Percentiles rank a stretch among this genome's conserved stretches.
These are phyloP conservation scores for Psilocybe cyanescens DNA, from an alignment of 768 basidiomycete species.

Conservation along the genomic window DNA sequence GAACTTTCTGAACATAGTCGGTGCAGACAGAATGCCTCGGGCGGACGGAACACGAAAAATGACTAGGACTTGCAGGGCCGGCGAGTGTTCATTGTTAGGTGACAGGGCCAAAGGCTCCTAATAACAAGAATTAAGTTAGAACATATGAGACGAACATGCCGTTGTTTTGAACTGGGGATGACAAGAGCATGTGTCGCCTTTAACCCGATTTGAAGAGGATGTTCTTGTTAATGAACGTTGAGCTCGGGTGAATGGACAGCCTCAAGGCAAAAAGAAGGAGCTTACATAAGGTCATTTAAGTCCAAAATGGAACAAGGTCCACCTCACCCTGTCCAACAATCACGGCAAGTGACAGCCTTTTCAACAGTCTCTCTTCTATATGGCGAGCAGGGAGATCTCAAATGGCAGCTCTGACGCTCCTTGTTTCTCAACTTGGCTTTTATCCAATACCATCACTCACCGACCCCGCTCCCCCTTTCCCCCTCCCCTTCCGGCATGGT, in stretches of 20 bases:
- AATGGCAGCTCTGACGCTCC: constrained; percentile 5
- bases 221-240: not conserved
- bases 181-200: constrained; percentile 15
- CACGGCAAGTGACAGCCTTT: constrained; percentile 30
- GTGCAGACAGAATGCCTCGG: not conserved
- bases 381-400: constrained; percentile 9
- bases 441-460: constrained; percentile 10
- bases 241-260: constrained; percentile 13
- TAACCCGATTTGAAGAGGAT: constrained; percentile 11
- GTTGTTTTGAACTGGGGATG: constrained; percentile 8
- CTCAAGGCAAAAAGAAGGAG: constrained; percentile 22
- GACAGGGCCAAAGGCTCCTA: constrained; percentile 5
- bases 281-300: constrained; percentile 26
- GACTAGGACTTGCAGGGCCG: too few relatives aligned
- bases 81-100: not conserved
- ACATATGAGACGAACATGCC: not conserved
- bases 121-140: not conserved
- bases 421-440: not conserved
- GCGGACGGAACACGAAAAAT: not conserved
- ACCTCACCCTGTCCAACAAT: constrained; percentile 24
- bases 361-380: constrained; percentile 21
- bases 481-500: constrained; percentile 16
- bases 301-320: constrained; percentile 28
- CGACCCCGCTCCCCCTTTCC: constrained; percentile 6
- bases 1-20: too few relatives aligned